These are phyloP conservation scores for Leccinum rimulosum DNA, from an alignment of 768 basidiomycete genomes.

Conservation along the genomic window DNA sequence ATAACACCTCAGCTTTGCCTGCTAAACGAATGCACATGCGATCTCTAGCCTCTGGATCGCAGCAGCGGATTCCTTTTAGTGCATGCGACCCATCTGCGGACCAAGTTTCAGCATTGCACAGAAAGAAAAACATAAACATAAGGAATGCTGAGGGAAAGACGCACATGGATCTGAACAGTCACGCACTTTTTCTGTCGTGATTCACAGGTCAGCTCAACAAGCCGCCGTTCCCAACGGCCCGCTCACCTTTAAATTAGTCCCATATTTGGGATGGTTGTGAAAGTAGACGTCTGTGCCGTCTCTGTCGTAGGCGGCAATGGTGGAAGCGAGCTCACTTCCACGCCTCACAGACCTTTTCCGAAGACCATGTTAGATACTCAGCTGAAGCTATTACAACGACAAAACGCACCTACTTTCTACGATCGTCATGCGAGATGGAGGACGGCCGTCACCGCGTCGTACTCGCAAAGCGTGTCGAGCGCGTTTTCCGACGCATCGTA, in stretches of 20 bases:
- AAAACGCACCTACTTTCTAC: conserved; percentile 49
- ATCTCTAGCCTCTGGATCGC: no score
- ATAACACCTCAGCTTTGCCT: conserved; percentile 1
- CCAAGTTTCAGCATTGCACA: not conserved
- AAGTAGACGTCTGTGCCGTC: conserved; percentile 47
- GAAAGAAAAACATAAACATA: not conserved
- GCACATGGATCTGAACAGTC: no score
- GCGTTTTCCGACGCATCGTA: conserved; percentile 22
- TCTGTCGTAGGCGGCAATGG: conserved; percentile 47
- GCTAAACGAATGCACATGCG: no score
- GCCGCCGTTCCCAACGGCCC: no score
- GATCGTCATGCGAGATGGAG: conserved; percentile 33
- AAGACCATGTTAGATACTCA: not conserved
- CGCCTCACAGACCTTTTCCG: conserved; percentile 3
- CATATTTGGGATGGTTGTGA: conserved; percentile 41
- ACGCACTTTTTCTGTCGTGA: no score
- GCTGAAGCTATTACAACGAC: not conserved
- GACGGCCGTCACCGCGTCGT: no score
- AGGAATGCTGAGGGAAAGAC: no score
- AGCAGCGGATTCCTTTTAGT: no score
- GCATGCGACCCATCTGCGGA: no score
- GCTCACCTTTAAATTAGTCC: conserved; percentile 38
- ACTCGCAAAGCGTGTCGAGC: conserved; percentile 37
- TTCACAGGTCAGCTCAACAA: no score
- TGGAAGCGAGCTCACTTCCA: conserved; percentile 45